Percentiles rank a stretch among this genome's conserved stretches.
These are phyloP conservation scores for Stagonosporopsis tanaceti DNA, from an alignment of 2,329 filamentous ascomycete species.

Conservation along the genomic window DNA sequence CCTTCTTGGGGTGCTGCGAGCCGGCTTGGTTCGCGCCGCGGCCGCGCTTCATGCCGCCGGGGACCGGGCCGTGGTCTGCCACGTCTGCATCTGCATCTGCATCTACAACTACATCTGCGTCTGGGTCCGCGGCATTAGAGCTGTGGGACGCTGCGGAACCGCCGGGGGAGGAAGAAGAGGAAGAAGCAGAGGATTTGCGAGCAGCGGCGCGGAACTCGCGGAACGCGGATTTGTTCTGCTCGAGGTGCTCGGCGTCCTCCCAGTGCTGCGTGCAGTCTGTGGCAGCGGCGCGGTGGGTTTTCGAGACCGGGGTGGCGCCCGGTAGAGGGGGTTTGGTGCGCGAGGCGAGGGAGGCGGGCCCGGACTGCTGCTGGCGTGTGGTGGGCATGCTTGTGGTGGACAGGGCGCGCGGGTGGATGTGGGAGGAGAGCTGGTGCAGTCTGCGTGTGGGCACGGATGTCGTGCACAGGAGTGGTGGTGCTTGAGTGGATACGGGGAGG, in stretches of 20 bases:
- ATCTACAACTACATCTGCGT: no score
- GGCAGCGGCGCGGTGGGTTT: slow-evolving; percentile 31
- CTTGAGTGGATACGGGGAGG: neutral
- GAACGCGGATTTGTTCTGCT: slow-evolving; percentile 36
- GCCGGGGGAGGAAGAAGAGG: neutral
- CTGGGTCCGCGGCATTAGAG: neutral
- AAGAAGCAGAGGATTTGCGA: slow-evolving; percentile 13
- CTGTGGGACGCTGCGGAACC: neutral
- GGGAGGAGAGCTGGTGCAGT: neutral
- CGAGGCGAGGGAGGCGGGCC: neutral
- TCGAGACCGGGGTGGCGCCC: slow-evolving; percentile 7
- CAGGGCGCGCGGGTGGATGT: neutral
- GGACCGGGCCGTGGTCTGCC: slow-evolving; percentile 15
- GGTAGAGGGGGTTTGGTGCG: slow-evolving; percentile 3
- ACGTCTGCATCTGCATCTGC: neutral
- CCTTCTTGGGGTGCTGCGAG: slow-evolving; percentile 44
- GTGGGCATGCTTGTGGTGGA: slow-evolving; percentile 6
- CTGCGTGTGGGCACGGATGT: neutral
- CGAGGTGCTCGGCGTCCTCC: slow-evolving; percentile 40
- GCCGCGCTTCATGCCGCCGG: slow-evolving; percentile 34
- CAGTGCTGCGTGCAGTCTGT: slow-evolving; percentile 43
- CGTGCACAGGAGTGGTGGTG: neutral
- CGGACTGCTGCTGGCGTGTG: neutral
- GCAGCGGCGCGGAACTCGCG: slow-evolving; percentile 36
- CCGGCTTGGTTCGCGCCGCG: slow-evolving; percentile 33